A percentile compares a stretch with the other conserved stretches of the same genome.
These are phyloP conservation scores for Ramalina intermedia DNA, from an alignment of 495 filamentous ascomycete genomes.

Conservation along the genomic window DNA sequence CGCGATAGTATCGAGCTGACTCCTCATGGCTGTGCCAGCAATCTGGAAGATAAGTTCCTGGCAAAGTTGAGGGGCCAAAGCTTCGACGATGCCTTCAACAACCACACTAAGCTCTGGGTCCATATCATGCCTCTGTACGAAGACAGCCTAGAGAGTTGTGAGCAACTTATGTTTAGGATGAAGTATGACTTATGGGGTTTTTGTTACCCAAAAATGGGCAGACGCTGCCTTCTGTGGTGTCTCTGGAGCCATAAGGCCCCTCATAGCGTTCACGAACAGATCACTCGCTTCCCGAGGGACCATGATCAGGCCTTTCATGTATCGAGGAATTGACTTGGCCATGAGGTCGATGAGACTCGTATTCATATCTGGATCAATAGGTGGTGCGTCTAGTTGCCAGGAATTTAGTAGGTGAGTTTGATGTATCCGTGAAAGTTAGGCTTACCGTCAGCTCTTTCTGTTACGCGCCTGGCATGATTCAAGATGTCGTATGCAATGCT, in stretches of 20 bases:
- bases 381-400: slow-evolving; percentile 27
- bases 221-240: slow-evolving; percentile 69
- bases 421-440: slow-evolving; percentile 2
- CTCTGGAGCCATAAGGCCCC: slow-evolving; percentile 56
- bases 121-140: slow-evolving; percentile 16
- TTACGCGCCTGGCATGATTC: slow-evolving; percentile 48
- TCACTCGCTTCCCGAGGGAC: slow-evolving; percentile 40
- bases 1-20: slow-evolving; percentile 60
- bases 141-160: slow-evolving; percentile 8
- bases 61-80: slow-evolving; percentile 45
- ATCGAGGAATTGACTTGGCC: slow-evolving; percentile 48
- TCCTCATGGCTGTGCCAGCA: slow-evolving; percentile 58
- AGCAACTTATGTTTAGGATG: neutral
- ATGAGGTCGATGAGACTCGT: slow-evolving; percentile 64
- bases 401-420: slow-evolving; percentile 9
- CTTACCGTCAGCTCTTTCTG: slow-evolving; percentile 47
- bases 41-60: slow-evolving; percentile 51
- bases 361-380: slow-evolving; percentile 64
- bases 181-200: neutral
- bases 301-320: slow-evolving; percentile 41
- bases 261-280: slow-evolving; percentile 65
- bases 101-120: slow-evolving; percentile 26
- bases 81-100: slow-evolving; percentile 38
- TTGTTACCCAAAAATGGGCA: slow-evolving; percentile 63
- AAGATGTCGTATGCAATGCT: slow-evolving; percentile 41